These are phyloP conservation scores for Shiraia bambusicola DNA, from an alignment of 2,329 filamentous ascomycete species.

Conservation along the genomic window DNA sequence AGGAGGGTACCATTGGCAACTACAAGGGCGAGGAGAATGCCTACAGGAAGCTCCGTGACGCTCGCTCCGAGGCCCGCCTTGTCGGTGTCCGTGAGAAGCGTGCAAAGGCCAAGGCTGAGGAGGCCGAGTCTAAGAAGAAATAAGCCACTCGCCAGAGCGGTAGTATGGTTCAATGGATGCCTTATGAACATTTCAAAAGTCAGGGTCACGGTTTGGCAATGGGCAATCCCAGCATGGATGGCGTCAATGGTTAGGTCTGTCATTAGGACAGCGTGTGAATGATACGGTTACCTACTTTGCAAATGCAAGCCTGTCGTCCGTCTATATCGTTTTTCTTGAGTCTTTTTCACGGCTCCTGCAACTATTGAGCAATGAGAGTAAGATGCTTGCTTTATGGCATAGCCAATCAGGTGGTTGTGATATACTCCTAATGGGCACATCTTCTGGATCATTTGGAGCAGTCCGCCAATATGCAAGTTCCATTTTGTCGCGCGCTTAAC, in stretches of 20 bases:
- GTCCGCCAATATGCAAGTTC: no score
- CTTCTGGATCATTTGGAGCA: no score
- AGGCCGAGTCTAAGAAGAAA: conserved; percentile 79
- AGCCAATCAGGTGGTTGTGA: no score
- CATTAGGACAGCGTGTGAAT: conserved; percentile 39
- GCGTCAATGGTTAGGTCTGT: conserved; percentile 43
- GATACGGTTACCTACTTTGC: conserved; percentile 43
- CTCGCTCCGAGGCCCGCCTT: conserved; percentile 79
- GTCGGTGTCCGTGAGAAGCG: conserved; percentile 90
- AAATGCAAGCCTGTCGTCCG: conserved; percentile 27
- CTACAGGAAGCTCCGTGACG: conserved; percentile 80
- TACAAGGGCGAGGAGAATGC: conserved; percentile 76
- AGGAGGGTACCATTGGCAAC: conserved; percentile 76
- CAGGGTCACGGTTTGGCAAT: conserved; percentile 30
- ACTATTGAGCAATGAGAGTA: no score
- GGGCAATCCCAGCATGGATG: conserved; percentile 40
- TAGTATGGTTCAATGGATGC: conserved; percentile 28
- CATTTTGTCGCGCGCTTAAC: no score
- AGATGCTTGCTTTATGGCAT: no score
- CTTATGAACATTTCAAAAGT: conserved; percentile 37
- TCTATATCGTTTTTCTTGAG: neutral
- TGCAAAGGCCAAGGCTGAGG: conserved; percentile 81
- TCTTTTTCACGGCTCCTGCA: no score
- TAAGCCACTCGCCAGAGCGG: conserved; percentile 49
- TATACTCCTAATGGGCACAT: no score